Evolutionary conservation across 257 asterid genomes (phyloP).

Genomic region (Leonotis leonurus): DNA sequence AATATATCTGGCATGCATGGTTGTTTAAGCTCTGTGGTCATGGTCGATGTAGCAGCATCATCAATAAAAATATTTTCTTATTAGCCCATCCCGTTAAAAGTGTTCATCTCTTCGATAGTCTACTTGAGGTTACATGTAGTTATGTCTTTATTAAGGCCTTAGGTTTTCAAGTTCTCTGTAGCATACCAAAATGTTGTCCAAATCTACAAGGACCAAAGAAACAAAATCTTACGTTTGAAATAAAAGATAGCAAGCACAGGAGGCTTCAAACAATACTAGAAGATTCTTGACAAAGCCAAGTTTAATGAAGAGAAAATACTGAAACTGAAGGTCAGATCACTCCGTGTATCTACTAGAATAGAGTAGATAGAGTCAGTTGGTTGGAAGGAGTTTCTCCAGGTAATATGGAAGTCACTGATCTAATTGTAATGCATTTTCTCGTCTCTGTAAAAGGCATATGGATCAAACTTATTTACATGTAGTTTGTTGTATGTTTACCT

Average conservation of each 20-base stretch:
- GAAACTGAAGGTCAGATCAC: conserved; percentile 72
- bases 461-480: neutral
- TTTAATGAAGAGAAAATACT: conserved; percentile 82
- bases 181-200: conserved; percentile 66
- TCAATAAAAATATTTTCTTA: neutral
- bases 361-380: conserved; percentile 98
- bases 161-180: conserved; percentile 63
- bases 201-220: conserved; percentile 82
- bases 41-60: neutral
- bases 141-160: conserved; percentile 19
- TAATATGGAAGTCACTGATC: too few species aligned
- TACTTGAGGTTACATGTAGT: conserved; percentile 16
- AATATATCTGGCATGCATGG: neutral
- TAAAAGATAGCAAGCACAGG: conserved; percentile 72
- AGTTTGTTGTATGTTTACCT: too few species aligned
- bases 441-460: neutral
- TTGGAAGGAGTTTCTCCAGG: conserved; percentile 99
- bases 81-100: too few species aligned
- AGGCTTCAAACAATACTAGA: conserved; percentile 87
- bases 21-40: neutral
- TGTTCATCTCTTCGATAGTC: too few species aligned
- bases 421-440: neutral
- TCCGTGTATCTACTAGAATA: conserved; percentile 66
- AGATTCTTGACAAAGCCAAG: conserved; percentile 67
- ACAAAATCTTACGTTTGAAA: conserved; percentile 75